Evolutionary conservation across 371 early-diverging fungal species (phyloP).

Genomic region (Lichtheimia ramosa): DNA sequence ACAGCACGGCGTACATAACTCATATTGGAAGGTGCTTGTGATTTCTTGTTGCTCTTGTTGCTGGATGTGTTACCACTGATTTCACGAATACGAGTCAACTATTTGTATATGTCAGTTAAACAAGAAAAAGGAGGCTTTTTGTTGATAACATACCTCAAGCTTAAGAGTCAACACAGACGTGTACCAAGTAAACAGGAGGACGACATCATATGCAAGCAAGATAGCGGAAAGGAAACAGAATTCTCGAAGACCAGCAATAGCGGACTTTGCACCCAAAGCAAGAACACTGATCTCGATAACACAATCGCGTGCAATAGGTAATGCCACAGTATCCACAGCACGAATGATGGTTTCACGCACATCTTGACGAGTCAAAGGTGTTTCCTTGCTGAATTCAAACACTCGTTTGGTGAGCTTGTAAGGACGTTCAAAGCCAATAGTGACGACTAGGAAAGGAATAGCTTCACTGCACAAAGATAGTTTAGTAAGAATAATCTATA

Average conservation of each 20-base stretch:
- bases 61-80: conserved; percentile 8
- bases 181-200: conserved; percentile 82
- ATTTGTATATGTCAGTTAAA: neutral
- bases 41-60: conserved; percentile 17
- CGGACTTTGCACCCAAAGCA: conserved; percentile 71
- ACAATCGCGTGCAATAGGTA: conserved; percentile 71
- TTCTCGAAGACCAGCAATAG: conserved; percentile 71
- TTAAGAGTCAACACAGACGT: conserved; percentile 83
- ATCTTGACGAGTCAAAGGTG: conserved; percentile 27
- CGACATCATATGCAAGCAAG: conserved; percentile 75
- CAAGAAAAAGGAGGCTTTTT: neutral
- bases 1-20: conserved; percentile 47
- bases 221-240: conserved; percentile 79
- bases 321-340: conserved; percentile 65
- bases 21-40: conserved; percentile 30
- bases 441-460: conserved; percentile 86
- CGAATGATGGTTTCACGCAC: conserved; percentile 62
- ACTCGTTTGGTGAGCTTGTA: conserved; percentile 79
- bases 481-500: conserved; percentile 2
- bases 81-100: conserved; percentile 24
- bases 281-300: conserved; percentile 79
- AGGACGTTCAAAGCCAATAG: conserved; percentile 88
- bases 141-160: conserved; percentile 58
- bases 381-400: conserved; percentile 41
- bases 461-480: conserved; percentile 54